Conservation (phyloP, 2,329 filamentous ascomycete genomes). For the Graphiopsis chlorocephala region DNA sequence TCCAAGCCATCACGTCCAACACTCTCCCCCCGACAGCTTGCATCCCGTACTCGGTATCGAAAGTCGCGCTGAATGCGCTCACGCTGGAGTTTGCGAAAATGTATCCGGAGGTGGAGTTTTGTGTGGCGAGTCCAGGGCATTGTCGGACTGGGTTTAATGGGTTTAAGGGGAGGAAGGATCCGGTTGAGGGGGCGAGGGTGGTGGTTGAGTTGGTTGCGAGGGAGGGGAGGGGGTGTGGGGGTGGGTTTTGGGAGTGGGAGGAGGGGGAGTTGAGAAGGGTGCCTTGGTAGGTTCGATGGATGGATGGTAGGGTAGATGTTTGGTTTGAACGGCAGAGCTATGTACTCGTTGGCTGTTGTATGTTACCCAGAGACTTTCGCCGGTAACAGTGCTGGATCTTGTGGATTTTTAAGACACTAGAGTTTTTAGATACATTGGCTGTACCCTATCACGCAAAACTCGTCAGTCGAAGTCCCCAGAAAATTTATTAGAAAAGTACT, state of each 20-base stretch:
- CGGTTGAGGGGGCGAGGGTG: constrained; percentile 23
- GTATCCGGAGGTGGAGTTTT: constrained; percentile 20
- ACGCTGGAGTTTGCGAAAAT: constrained; percentile 25
- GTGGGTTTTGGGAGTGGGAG: constrained; percentile 25
- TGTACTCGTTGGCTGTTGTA: neutral
- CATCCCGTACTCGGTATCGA: constrained; percentile 26
- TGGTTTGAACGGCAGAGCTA: neutral
- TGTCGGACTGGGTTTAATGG: constrained; percentile 29
- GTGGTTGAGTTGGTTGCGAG: constrained; percentile 22
- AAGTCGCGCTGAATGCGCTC: constrained; percentile 26
- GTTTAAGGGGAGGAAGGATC: constrained; percentile 25
- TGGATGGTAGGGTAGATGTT: neutral
- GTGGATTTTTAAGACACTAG: neutral
- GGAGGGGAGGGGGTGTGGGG: constrained; percentile 18
- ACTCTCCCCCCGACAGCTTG: constrained; percentile 31
- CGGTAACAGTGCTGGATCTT: neutral
- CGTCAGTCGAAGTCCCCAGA: neutral
- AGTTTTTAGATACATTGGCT: neutral
- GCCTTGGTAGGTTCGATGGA: constrained; percentile 16
- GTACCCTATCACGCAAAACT: neutral
- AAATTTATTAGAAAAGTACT: neutral
- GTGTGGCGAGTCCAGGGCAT: constrained; percentile 24
- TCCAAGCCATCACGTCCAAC: constrained; percentile 23
- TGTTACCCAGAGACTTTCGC: neutral
- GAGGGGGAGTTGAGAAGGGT: constrained; percentile 17